Evolutionary conservation across 768 basidiomycete genomes (phyloP), one percentile per base, ranked within the genome.

Genomic region (Lactifluus piperatus): DNA sequence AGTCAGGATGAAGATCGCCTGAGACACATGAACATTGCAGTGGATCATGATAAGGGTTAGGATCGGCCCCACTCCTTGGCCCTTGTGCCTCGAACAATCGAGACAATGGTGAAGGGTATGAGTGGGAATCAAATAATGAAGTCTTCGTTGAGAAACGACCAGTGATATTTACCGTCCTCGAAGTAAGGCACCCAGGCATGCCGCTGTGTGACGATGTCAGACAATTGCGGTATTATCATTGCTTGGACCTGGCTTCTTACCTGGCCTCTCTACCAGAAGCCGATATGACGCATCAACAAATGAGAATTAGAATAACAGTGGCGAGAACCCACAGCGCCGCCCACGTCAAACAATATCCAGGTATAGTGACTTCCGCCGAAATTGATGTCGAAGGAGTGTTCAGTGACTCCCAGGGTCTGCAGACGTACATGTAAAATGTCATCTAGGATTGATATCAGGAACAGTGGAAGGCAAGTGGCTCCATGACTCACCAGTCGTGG

Each of bases 131-230:
- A 84, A 82, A 85, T 84, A 82, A 85, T 84, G 87, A 24, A 16
- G 22, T 58, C 66, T 47, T 47, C 65, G 64, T n/a, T 32, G 39
- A 27, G 30, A 37, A 44, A 54, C 16, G 49, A 66, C 57, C 20
- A 16, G 44, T 62, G 11, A 57, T 54, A 44, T 22, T 30, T 41
- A 56, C 52, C 88, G 68, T 91, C 88, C 68, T 91, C 89, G 64
- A 92, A 92, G 71, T 83, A 92, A 30, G 89, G 86, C 43, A 85
- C 81, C 89, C 89, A 91, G 6, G 85, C 83, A 65, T 84, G 86
- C 66, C 90, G 77, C 85, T 89, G 66, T 20, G 29, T 11, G 18
- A 48, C 9, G 29, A 27, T 30, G 24, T 55, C 51, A 53, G 50
- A 47, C 26, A 14, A 36, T 48, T 41, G 32, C 44, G 22, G 30